These are phyloP conservation scores for Phytophthora macrochlamydospora DNA, from an alignment of 352 stramenopile species.

Conservation along the genomic window DNA sequence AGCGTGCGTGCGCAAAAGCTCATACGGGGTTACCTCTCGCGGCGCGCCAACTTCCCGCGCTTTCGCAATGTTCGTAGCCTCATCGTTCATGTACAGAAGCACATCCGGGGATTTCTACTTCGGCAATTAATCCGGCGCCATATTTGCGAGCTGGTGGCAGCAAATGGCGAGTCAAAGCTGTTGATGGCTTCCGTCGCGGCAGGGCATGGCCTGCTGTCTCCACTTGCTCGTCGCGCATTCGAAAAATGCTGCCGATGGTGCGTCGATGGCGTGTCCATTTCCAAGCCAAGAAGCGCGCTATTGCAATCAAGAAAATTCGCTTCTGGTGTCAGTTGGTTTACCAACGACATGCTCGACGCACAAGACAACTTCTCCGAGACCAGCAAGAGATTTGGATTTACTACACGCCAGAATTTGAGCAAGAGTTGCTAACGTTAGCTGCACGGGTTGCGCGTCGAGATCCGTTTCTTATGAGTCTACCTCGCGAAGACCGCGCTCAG, in stretches of 20 bases:
- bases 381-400: slow-evolving; percentile 80
- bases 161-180: slow-evolving; percentile 51
- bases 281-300: slow-evolving; percentile 59
- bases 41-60: slow-evolving; percentile 38
- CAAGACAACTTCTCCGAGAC: slow-evolving; percentile 51
- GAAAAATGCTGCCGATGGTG: slow-evolving; percentile 55
- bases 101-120: slow-evolving; percentile 67
- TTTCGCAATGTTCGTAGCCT: slow-evolving; percentile 51
- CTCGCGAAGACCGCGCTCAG: slow-evolving; percentile 42
- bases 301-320: slow-evolving; percentile 77
- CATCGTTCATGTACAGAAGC: slow-evolving; percentile 59
- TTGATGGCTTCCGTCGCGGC: slow-evolving; percentile 39
- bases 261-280: slow-evolving; percentile 61
- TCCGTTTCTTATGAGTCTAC: slow-evolving; percentile 68
- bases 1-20: slow-evolving; percentile 34
- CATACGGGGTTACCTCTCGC: slow-evolving; percentile 59
- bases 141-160: slow-evolving; percentile 55
- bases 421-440: slow-evolving; percentile 60
- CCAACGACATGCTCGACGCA: slow-evolving; percentile 62
- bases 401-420: slow-evolving; percentile 63
- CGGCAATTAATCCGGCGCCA: slow-evolving; percentile 46
- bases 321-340: slow-evolving; percentile 83
- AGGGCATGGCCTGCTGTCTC: slow-evolving; percentile 30
- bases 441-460: slow-evolving; percentile 56
- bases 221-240: slow-evolving; percentile 47